Base-by-base conservation (phyloP, 164 flowering plant genomes). In the Pachysandra terminalis region DNA sequence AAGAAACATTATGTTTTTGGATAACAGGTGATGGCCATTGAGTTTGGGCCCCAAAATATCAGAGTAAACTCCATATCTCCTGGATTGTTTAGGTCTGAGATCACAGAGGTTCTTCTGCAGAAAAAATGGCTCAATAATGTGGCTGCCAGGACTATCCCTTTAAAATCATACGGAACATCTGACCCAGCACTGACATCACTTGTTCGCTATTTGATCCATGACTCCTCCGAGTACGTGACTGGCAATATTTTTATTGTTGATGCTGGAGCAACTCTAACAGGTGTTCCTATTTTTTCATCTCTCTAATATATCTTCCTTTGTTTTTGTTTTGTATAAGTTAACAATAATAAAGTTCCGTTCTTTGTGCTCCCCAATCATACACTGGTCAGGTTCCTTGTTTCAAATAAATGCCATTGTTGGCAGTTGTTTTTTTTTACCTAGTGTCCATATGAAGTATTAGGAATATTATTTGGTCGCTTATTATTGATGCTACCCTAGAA, bases 221-320 rank as follows among this genome's bases (percentile, higher is more conserved):
- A n/a, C n/a, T 60, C 48, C 1, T 28, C 63, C 19, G 24, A 32
- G 19, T 60, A 60, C 19, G 63, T 60, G 10, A 5, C 22, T 0
- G 45, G 63, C 63, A 60, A 60, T 21, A 25, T 28, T 0, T 60
- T 62, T 19, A 62, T 62, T 3, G 65, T 24, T 19, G 65, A 62
- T 22, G 49, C 65, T 0, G 65, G 65, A 5, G 53, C 17, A 37
- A 62, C 52, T 22, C 52, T 62, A 12, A 0, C 52, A 3, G 52
- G 65, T 62, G 16, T 62, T 28, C 52, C 28, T 19, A 62, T 62
- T 62, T 62, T 62, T 25, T 59, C 22, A 14, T 27, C 22, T 58
- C 19, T 6, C 17, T 26, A 1, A 8, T 24, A 8, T 59, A 0
- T 59, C n/a, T 32, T 26, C n/a, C 13, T 6, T 24, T 59, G 5